Evolutionary conservation across 106 monocot species (phyloP), one percentile per base, ranked within the genome.

Genomic region (Phalaenopsis aphrodite): DNA sequence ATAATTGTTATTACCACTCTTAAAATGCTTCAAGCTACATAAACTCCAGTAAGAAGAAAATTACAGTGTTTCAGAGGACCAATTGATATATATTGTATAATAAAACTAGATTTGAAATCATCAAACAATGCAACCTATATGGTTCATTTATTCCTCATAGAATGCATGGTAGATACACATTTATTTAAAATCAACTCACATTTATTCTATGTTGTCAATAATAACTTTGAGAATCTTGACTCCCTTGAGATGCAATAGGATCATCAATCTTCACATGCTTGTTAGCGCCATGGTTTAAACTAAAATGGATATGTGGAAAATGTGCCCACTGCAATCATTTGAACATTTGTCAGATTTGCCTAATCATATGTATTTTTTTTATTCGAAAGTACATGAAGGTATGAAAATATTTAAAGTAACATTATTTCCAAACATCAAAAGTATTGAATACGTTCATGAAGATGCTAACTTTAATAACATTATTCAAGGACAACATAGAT

Each of bases 261-360:
- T 89, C 89, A 36, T 93, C 89, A 16, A 86, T 55, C 77, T 93
- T 91, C 42, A 42, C 74, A 81, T 84, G 82, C 58, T 91, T 96
- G 48, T 85, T 87, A 9, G 83, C 78, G 8, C 89, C 95, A 5
- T 87, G 66, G 3, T 80, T 87, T 56, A 96, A 83, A 47, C 90
- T 91, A 21, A 96, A 93, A 85, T 93, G 93, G 79, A 96, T 93
- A 75, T 85, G 82, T 55, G 96, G 96, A 77, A 93, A 96, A 84
- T 96, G 96, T 78, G 96, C 96, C 96, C 96, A 96, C 96, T 96
- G 93, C 42, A 89, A 69, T 69, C 38, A 69, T 19, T 39, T 37
- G 39, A 69, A 23, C 17, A 24, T 5, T 65, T n/a, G 23, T 19
- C 21, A 65, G 9, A n/a, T 21, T 24, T 65, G n/a, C 2, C 10